A percentile compares a stretch with the other conserved stretches of the same genome.
phyloP scores from a whole-genome alignment of 768 basidiomycete species.

The Trametopsis cervina region DNA sequence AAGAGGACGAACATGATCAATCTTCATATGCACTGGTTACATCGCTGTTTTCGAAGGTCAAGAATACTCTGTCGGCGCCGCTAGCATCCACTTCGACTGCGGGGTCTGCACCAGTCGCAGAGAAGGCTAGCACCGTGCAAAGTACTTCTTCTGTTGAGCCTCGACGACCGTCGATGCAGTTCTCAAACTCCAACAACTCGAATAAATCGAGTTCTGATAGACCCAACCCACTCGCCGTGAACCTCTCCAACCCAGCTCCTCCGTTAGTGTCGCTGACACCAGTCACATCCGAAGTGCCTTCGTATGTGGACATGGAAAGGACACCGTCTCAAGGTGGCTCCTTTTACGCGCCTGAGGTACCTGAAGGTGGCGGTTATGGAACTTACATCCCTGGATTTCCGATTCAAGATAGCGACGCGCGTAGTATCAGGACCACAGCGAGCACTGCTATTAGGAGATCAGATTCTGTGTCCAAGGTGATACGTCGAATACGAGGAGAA shows the following conservation, averaged over 20 bases:
- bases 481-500: slow-evolving; percentile 85
- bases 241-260: slow-evolving; percentile 56
- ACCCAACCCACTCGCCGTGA: slow-evolving; percentile 48
- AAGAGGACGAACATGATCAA: slow-evolving; percentile 87
- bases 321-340: slow-evolving; percentile 45
- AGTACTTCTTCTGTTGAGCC: slow-evolving; percentile 35
- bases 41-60: slow-evolving; percentile 74
- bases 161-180: slow-evolving; percentile 53
- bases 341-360: slow-evolving; percentile 47
- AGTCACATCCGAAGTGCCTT: slow-evolving; percentile 72
- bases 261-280: slow-evolving; percentile 83
- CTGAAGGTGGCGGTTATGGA: slow-evolving; percentile 54
- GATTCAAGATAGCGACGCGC: slow-evolving; percentile 76
- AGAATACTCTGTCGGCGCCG: slow-evolving; percentile 68
- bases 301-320: slow-evolving; percentile 60
- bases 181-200: slow-evolving; percentile 39
- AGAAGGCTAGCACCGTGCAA: slow-evolving; percentile 25
- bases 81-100: slow-evolving; percentile 43
- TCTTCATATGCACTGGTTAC: slow-evolving; percentile 81
- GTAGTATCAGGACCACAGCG: slow-evolving; percentile 69
- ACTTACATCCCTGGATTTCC: slow-evolving; percentile 89
- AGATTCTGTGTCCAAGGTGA: slow-evolving; percentile 86
- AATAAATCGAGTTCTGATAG: slow-evolving; percentile 48
- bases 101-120: slow-evolving; percentile 23
- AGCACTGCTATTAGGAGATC: slow-evolving; percentile 59